Conservation (phyloP, 768 basidiomycete species). For the Rhizopogon vesiculosus region DNA sequence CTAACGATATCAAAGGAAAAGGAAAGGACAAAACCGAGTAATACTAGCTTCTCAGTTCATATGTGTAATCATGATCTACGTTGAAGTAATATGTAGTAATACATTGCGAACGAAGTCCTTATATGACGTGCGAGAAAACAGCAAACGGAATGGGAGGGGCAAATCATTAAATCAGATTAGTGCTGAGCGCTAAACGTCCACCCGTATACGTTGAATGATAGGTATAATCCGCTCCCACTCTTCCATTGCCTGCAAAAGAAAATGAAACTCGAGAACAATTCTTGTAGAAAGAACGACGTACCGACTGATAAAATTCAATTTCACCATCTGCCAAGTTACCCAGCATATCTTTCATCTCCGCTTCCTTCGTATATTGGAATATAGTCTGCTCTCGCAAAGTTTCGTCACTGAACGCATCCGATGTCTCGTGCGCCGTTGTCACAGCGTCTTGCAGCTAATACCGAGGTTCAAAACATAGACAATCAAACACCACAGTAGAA, state of each 20-base stretch:
- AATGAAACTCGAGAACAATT: slow-evolving; percentile 3
- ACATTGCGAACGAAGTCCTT: slow-evolving; percentile 7
- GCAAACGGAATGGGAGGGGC: slow-evolving; percentile 9
- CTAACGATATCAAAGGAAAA: slow-evolving; percentile 8
- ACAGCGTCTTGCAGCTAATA: slow-evolving; percentile 92
- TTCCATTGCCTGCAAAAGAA: slow-evolving; percentile 76
- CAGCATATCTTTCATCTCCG: slow-evolving; percentile 97
- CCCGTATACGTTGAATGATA: slow-evolving; percentile 88
- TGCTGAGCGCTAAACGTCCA: slow-evolving; percentile 61
- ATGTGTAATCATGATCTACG: background rate
- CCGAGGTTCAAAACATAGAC: background rate
- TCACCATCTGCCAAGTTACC: slow-evolving; percentile 88
- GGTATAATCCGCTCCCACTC: slow-evolving; percentile 97
- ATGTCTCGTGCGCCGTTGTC: slow-evolving; percentile 90
- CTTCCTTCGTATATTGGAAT: slow-evolving; percentile 87
- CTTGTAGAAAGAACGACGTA: slow-evolving; percentile 25
- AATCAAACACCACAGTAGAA: background rate
- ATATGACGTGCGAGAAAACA: slow-evolving; percentile 5
- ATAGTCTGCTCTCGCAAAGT: slow-evolving; percentile 86
- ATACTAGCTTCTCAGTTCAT: background rate
- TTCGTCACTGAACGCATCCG: slow-evolving; percentile 94
- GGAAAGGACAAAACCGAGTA: slow-evolving; percentile 6
- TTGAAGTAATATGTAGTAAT: slow-evolving; percentile 6
- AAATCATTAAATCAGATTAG: slow-evolving; percentile 12
- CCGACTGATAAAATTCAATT: slow-evolving; percentile 90